Evolutionary conservation across 169 alveolate species (phyloP).

Genomic region (Plasmodium chabaudi): DNA sequence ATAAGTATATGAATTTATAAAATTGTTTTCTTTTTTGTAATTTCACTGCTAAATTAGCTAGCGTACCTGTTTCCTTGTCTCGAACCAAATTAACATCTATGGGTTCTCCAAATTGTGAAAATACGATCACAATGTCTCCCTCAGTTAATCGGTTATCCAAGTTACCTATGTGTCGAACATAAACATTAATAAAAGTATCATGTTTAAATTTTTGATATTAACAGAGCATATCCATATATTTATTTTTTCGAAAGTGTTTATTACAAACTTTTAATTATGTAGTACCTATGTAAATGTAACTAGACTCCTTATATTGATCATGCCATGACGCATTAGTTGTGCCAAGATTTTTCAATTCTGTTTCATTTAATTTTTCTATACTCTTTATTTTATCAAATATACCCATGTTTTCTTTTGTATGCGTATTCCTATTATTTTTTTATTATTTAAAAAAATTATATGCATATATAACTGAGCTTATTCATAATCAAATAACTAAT

Average conservation of each 20-base stretch:
- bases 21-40: background rate
- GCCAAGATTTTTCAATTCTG: conserved; percentile 83
- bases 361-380: conserved; percentile 81
- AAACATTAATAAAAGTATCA: no score
- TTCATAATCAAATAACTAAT: no score
- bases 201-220: no score
- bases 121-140: conserved; percentile 97
- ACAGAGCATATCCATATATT: no score
- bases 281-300: conserved; percentile 83
- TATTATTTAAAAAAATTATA: no score
- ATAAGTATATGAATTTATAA: background rate
- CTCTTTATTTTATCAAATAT: conserved; percentile 56
- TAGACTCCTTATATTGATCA: conserved; percentile 84
- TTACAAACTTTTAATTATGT: no score
- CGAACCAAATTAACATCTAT: conserved; percentile 96
- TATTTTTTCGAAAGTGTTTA: no score
- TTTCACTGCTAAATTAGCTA: background rate
- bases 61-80: conserved; percentile 95
- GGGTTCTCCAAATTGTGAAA: conserved; percentile 98
- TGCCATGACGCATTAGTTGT: conserved; percentile 88
- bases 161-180: conserved; percentile 87
- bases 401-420: conserved; percentile 30
- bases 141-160: conserved; percentile 96
- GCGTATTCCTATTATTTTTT: background rate
- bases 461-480: no score